A percentile compares a stretch with the other conserved stretches of the same genome.
phyloP scores from a whole-genome alignment of 495 filamentous ascomycete genomes.

The Hypoxylon rickii region DNA sequence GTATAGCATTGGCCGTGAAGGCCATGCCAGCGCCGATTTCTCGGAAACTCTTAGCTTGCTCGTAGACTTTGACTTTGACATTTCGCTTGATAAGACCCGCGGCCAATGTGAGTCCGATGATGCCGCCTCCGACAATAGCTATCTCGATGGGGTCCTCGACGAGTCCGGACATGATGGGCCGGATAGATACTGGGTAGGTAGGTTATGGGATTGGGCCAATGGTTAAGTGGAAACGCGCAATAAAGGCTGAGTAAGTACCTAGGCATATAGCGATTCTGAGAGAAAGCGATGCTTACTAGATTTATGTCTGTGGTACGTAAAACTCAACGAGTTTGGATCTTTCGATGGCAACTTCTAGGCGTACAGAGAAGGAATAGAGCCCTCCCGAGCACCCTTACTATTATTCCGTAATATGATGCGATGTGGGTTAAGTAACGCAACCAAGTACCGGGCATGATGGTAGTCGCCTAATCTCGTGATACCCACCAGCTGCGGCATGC shows the following conservation, averaged over 20 bases:
- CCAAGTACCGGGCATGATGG: constrained; percentile 9
- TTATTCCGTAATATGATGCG: too few species aligned
- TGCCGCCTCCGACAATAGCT: constrained; percentile 52
- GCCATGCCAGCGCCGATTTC: constrained; percentile 63
- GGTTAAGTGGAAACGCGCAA: too few species aligned
- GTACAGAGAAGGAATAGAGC: too few species aligned
- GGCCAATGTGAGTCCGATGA: constrained; percentile 47
- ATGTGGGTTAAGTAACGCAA: constrained; percentile 5
- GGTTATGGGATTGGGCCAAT: constrained; percentile 1
- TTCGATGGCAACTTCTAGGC: too few species aligned
- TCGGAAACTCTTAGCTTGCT: constrained; percentile 51
- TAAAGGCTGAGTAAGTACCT: too few species aligned
- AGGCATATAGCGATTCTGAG: too few species aligned
- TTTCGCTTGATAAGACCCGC: constrained; percentile 43
- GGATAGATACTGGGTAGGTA: not conserved
- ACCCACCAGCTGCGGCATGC: not conserved
- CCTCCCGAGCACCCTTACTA: too few species aligned
- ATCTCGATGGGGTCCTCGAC: constrained; percentile 30
- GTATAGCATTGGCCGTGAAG: constrained; percentile 58
- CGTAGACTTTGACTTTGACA: constrained; percentile 53
- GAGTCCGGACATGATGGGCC: constrained; percentile 11
- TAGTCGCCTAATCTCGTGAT: constrained; percentile 2
- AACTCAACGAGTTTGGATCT: too few species aligned
- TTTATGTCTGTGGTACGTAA: too few species aligned
- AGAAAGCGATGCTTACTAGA: too few species aligned